Evolutionary conservation across 1,284 basidiomycete genomes (phyloP).

Genomic region (Sanghuangporus baumii): DNA sequence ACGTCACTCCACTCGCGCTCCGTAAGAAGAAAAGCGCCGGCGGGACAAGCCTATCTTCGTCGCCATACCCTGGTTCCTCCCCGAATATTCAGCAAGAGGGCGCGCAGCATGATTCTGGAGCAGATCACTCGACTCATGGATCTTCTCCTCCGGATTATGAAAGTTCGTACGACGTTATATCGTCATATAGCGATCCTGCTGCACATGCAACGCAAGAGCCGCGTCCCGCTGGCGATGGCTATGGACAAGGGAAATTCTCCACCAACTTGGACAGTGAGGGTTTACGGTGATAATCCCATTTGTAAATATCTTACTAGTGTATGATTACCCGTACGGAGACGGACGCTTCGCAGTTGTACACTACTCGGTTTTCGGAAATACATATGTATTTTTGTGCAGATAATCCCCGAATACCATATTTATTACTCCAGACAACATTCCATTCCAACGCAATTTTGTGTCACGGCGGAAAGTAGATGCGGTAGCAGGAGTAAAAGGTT

Average conservation of each 20-base stretch:
- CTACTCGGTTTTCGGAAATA: no score
- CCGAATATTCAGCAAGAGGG: background rate
- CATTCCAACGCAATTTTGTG: no score
- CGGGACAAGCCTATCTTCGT: slow-evolving; percentile 5
- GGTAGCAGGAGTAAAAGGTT: no score
- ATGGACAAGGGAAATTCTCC: slow-evolving; percentile 35
- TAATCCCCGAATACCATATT: no score
- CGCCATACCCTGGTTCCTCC: slow-evolving; percentile 19
- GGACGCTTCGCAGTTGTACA: no score
- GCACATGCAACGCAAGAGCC: slow-evolving; percentile 21
- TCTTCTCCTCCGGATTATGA: background rate
- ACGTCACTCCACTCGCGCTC: slow-evolving; percentile 43
- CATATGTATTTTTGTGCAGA: no score
- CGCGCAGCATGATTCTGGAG: background rate
- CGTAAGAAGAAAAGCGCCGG: slow-evolving; percentile 34
- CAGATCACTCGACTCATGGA: slow-evolving; percentile 1
- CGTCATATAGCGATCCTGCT: slow-evolving; percentile 20
- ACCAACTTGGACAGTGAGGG: slow-evolving; percentile 32
- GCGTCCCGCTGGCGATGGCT: slow-evolving; percentile 24
- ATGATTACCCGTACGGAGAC: background rate
- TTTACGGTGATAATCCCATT: background rate
- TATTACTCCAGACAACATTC: no score
- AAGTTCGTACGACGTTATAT: slow-evolving; percentile 6
- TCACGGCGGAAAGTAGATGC: no score
- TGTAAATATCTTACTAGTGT: background rate